Evolutionary conservation across 139 green algal genomes (phyloP).

Genomic region (Chlorella sorokiniana): DNA sequence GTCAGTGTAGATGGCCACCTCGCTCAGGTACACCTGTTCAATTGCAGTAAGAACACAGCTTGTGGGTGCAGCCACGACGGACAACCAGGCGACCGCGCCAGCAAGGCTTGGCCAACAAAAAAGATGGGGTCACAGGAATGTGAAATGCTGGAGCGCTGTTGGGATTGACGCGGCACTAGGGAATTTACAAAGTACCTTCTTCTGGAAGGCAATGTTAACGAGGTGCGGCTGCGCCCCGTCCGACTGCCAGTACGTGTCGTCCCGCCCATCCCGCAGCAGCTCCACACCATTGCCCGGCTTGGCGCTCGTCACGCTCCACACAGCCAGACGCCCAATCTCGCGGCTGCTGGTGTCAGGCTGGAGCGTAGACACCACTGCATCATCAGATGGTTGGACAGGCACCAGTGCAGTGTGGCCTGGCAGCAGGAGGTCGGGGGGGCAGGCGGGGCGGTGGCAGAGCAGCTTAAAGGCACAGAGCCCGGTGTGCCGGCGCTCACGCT

Average conservation of each 20-base stretch:
- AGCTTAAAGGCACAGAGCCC: too few relatives aligned
- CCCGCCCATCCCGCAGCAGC: slow-evolving; percentile 84
- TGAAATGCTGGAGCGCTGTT: not conserved
- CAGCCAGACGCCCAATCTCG: slow-evolving; percentile 86
- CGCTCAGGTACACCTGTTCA: slow-evolving; percentile 51
- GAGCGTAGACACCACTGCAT: slow-evolving; percentile 30
- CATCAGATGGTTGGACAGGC: too few relatives aligned
- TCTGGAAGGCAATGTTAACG: slow-evolving; percentile 93
- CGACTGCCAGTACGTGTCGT: slow-evolving; percentile 97
- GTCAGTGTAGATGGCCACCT: slow-evolving; percentile 89
- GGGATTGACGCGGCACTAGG: not conserved
- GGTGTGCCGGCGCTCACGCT: too few relatives aligned
- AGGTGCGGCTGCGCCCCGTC: slow-evolving; percentile 92
- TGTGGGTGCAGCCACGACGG: not conserved
- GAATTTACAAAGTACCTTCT: too few relatives aligned
- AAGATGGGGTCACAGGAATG: not conserved
- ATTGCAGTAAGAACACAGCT: not conserved
- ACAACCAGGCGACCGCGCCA: too few relatives aligned
- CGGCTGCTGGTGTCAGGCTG: slow-evolving; percentile 30
- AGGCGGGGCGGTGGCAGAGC: too few relatives aligned
- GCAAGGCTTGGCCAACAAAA: too few relatives aligned
- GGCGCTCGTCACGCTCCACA: slow-evolving; percentile 92
- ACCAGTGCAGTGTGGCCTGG: too few relatives aligned
- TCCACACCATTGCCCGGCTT: slow-evolving; percentile 97
- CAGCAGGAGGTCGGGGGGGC: too few relatives aligned